phyloP scores from a whole-genome alignment of 257 asterid genomes.

The Echites panduratus region DNA sequence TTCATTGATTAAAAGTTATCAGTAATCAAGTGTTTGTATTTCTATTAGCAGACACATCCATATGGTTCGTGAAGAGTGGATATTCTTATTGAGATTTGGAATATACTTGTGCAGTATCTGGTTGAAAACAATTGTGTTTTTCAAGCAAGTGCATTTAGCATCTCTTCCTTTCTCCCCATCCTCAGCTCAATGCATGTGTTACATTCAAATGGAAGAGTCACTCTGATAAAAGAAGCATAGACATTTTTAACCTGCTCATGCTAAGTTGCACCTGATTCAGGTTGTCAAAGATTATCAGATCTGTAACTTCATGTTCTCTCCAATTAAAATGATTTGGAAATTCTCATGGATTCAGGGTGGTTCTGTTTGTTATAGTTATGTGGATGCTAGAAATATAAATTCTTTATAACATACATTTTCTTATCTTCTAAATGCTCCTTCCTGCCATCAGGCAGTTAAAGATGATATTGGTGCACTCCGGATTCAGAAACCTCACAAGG shows the following conservation, averaged over 20 bases:
- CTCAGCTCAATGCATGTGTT: not conserved
- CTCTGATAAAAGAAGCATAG: not conserved
- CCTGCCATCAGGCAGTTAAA: slow-evolving; percentile 61
- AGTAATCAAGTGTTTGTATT: not conserved
- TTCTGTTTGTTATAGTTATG: not conserved
- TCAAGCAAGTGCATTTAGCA: not conserved
- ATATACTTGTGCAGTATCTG: not conserved
- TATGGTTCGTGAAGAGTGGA: not conserved
- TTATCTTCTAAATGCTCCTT: slow-evolving; percentile 14
- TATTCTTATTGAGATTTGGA: not conserved
- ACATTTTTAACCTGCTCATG: not conserved
- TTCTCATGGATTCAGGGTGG: not conserved
- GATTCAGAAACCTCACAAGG: slow-evolving; percentile 85
- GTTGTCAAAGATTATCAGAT: not conserved
- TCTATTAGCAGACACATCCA: not conserved
- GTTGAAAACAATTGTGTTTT: not conserved
- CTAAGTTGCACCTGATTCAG: not conserved
- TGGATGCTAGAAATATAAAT: not conserved
- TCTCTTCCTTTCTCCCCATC: not conserved
- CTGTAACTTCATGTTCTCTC: not conserved
- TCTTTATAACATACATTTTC: not conserved
- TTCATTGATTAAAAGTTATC: not conserved
- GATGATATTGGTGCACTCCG: slow-evolving; percentile 87
- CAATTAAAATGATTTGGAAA: not conserved
- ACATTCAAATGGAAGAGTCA: not conserved